Conservation (phyloP, 768 basidiomycete species). For the Tephrocybe sp. region DNA sequence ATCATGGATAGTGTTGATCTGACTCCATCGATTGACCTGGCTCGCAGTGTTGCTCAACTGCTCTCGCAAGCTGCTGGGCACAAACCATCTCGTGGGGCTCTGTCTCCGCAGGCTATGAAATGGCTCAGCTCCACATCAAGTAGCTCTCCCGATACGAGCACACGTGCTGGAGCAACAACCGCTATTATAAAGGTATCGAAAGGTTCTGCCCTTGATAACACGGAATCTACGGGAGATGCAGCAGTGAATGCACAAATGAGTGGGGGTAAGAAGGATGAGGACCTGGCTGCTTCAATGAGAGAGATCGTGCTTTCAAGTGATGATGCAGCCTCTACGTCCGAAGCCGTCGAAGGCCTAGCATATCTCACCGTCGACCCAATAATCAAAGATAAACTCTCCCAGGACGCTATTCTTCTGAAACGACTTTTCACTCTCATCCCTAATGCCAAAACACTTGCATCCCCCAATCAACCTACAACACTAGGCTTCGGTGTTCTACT, state of each 20-base stretch:
- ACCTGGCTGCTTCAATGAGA: conserved; percentile 55
- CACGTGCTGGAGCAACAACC: conserved; percentile 65
- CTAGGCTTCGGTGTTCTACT: conserved; percentile 76
- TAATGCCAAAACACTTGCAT: conserved; percentile 34
- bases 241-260: conserved; percentile 11
- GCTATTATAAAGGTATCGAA: conserved; percentile 78
- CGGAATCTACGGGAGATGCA: conserved; percentile 23
- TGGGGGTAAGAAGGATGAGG: conserved; percentile 31
- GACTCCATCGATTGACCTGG: conserved; percentile 44
- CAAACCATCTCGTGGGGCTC: conserved; percentile 61
- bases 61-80: conserved; percentile 76
- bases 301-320: conserved; percentile 43
- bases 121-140: conserved; percentile 69
- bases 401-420: conserved; percentile 50
- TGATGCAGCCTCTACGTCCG: conserved; percentile 42
- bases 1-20: conserved; percentile 72
- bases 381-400: conserved; percentile 62
- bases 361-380: conserved; percentile 66
- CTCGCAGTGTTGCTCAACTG: conserved; percentile 66
- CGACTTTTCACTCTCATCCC: conserved; percentile 57
- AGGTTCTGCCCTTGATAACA: conserved; percentile 46
- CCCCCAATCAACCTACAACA: conserved; percentile 38
- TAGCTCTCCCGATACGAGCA: conserved; percentile 37
- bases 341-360: conserved; percentile 84
- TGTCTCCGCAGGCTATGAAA: conserved; percentile 51